Base-by-base conservation (phyloP, 371 early-diverging fungal species). In the Rhizopus microsporus region DNA sequence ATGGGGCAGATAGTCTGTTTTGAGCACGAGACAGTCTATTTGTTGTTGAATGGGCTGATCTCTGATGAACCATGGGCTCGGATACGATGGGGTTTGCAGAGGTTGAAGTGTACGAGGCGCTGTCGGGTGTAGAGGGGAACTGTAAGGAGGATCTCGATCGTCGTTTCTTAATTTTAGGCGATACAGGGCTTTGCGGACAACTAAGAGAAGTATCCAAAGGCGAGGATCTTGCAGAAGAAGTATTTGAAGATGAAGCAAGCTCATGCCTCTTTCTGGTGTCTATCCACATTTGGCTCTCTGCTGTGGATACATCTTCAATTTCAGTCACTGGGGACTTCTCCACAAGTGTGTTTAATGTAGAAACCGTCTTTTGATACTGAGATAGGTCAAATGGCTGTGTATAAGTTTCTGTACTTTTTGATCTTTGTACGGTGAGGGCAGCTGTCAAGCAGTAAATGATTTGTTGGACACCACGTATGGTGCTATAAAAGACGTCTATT, bases 371-470 rank as follows among this genome's bases (percentile, higher is more conserved):
- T 33, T 57, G 54, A 37, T 57, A 62, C 29, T 46, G 46, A 5
- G 54, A 54, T 31, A 54, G 32, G 9, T 46, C 46, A 46, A 46
- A 46, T 23, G 46, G 15, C n/a, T 34, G 35, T 2, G 33, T 8
- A n/a, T 34, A 49, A 10, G 49, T 16, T 8, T 51, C 54, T 23
- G 30, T 45, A 29, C 51, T 50, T 30, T 51, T 51, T 4, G 57
- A 8, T 17, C 62, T 48, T 49, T 64, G 65, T 2, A 76, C 52
- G 0, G 77, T 77, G n/a, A 69, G 52, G 3, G 77, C 72, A 3
- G 66, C 68, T n/a, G 77, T 56, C 4, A 77, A 40, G 30, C 65
- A 77, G 49, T 77, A 71, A 33, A 77, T 63, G 1, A 69, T 64
- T 46, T 77, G 71, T 9, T 77, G 77, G 7, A 66, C 49, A 4